phyloP scores from a whole-genome alignment of 2,329 filamentous ascomycete species.

The Byssochlamys sp. region DNA sequence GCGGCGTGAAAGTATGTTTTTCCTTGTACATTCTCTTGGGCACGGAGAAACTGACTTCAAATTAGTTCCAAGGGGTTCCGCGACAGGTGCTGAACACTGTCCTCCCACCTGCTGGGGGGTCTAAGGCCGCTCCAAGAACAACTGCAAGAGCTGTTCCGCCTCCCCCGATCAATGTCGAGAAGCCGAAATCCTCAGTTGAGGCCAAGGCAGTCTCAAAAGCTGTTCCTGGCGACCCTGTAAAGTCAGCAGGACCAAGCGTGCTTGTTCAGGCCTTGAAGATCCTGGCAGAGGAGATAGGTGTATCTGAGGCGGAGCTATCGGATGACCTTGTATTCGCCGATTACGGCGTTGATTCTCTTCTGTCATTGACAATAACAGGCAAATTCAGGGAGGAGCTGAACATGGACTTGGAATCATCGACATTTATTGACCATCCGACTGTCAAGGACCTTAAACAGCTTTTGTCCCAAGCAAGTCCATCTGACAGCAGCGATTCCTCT shows the following conservation, averaged over 20 bases:
- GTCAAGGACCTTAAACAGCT: constrained; percentile 53
- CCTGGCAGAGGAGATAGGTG: constrained; percentile 41
- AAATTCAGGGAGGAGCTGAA: constrained; percentile 54
- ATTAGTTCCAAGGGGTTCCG: constrained; percentile 33
- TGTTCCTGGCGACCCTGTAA: constrained; percentile 17
- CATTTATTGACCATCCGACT: constrained; percentile 52
- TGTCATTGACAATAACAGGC: constrained; percentile 53
- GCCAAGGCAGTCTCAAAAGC: constrained; percentile 16
- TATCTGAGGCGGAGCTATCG: constrained; percentile 49
- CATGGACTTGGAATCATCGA: constrained; percentile 48
- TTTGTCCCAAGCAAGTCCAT: constrained; percentile 31
- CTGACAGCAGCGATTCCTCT: constrained; percentile 21
- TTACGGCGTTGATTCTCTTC: constrained; percentile 52
- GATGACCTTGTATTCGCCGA: constrained; percentile 54
- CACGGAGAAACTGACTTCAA: constrained; percentile 5
- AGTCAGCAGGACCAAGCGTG: constrained; percentile 21
- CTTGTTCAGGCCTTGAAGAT: constrained; percentile 28
- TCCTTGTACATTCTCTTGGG: neutral
- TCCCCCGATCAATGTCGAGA: constrained; percentile 17
- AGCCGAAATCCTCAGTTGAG: constrained; percentile 17
- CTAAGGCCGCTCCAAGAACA: constrained; percentile 11
- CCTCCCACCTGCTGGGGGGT: constrained; percentile 26
- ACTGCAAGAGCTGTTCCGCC: constrained; percentile 13
- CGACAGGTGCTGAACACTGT: constrained; percentile 33
- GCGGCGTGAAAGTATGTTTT: constrained; percentile 35